phyloP scores from a whole-genome alignment of 441 rosid genomes.

The Euphorbia schlechtendalii region DNA sequence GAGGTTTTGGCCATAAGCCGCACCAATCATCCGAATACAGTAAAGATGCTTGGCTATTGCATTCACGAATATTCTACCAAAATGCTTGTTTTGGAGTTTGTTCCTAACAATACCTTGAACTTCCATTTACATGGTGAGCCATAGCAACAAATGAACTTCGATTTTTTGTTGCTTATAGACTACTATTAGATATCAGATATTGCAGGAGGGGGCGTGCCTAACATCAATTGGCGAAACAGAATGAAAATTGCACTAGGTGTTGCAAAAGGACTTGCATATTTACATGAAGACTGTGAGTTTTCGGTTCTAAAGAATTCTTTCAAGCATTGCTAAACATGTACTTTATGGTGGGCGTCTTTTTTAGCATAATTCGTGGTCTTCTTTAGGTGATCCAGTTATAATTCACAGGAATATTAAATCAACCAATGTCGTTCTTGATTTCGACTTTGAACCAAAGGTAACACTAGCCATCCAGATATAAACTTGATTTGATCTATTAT shows the following conservation, averaged over 20 bases:
- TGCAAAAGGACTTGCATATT: neutral
- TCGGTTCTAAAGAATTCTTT: too few relatives aligned
- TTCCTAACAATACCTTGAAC: conserved; percentile 1
- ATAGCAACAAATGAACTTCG: too few relatives aligned
- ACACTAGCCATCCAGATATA: neutral
- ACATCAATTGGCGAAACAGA: neutral
- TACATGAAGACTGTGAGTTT: conserved; percentile 4
- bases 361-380: neutral
- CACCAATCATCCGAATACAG: neutral
- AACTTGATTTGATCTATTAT: too few relatives aligned
- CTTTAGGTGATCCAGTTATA: neutral
- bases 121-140: conserved; percentile 5
- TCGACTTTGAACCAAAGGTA: neutral
- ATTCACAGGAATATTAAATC: neutral
- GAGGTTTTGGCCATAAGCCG: neutral
- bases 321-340: neutral
- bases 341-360: neutral
- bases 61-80: neutral
- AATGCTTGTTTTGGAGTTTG: neutral
- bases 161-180: too few relatives aligned
- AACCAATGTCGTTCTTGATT: neutral
- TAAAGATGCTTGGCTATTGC: neutral
- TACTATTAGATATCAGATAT: neutral
- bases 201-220: neutral
- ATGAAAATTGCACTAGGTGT: neutral